Evolutionary conservation across 75 land plant genomes (phyloP).

Genomic region (Azolla pinnata): DNA sequence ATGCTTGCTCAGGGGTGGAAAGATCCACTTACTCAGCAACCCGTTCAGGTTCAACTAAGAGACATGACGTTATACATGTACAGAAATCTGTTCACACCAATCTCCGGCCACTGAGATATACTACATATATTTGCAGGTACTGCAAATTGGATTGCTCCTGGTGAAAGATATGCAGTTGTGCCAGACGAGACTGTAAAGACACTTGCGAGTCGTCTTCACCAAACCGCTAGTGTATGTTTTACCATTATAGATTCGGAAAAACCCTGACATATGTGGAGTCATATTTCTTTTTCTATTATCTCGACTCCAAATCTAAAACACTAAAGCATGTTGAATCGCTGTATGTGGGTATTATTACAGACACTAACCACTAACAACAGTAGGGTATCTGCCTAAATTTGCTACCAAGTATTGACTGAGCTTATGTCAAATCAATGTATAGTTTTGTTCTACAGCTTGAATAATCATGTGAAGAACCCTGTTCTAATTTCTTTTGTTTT

Average conservation of each 20-base stretch:
- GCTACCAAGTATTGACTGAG: not conserved
- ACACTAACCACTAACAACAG: no score
- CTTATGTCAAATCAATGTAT: not conserved
- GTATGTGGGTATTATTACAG: no score
- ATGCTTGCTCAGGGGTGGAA: slow-evolving; percentile 42
- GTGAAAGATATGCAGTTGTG: slow-evolving; percentile 92
- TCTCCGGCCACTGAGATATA: no score
- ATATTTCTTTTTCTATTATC: not conserved
- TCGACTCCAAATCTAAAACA: not conserved
- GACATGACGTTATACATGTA: no score
- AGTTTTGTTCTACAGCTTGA: not conserved
- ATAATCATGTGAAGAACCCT: not conserved
- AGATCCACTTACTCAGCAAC: slow-evolving; percentile 35
- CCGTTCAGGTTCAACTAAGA: no score
- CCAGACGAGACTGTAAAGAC: slow-evolving; percentile 73
- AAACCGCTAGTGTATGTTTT: slow-evolving; percentile 11
- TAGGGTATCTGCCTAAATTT: no score
- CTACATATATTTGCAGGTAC: no score
- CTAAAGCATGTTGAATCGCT: no score
- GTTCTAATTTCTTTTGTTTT: not conserved
- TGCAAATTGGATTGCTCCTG: slow-evolving; percentile 61
- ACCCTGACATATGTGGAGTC: not conserved
- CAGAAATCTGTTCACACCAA: no score
- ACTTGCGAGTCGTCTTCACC: slow-evolving; percentile 9
- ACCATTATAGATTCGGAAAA: not conserved